These are phyloP conservation scores for Leishmania major DNA, from an alignment of 208 protist genomes.

Conservation along the genomic window DNA sequence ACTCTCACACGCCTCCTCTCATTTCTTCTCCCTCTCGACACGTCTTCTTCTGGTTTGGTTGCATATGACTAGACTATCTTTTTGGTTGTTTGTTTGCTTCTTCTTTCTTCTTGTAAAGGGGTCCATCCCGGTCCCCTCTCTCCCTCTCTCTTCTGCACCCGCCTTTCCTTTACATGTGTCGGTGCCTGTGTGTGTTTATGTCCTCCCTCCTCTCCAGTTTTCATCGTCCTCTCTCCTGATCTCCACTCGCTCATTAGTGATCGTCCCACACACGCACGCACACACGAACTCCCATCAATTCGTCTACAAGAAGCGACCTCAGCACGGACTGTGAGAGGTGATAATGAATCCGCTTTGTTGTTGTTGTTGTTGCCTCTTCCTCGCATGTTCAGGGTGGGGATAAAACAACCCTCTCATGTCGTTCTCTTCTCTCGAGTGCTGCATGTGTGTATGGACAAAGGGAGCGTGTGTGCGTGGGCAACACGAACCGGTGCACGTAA, in stretches of 20 bases:
- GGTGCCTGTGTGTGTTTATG: background rate
- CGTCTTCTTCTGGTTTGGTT: background rate
- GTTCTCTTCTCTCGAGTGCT: background rate
- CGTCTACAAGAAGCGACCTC: background rate
- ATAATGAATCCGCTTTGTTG: background rate
- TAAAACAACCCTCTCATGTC: background rate
- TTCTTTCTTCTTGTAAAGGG: background rate
- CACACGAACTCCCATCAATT: background rate
- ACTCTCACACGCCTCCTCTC: background rate
- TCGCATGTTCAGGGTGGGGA: conserved; percentile 5
- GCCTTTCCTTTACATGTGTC: background rate
- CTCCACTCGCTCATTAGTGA: conserved; percentile 3
- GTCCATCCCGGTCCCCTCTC: background rate
- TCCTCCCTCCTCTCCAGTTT: conserved; percentile 6
- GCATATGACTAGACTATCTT: background rate
- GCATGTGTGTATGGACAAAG: background rate
- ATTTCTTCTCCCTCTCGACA: background rate
- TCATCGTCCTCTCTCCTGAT: conserved; percentile 15
- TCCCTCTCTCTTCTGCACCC: background rate
- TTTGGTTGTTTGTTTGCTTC: background rate
- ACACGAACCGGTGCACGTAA: background rate
- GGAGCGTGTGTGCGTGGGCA: background rate
- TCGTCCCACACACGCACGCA: background rate
- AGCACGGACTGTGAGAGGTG: background rate
- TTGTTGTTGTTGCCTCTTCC: background rate